Evolutionary conservation across 208 protist species (phyloP).

Genomic region (Vickermania spadyakhi): DNA sequence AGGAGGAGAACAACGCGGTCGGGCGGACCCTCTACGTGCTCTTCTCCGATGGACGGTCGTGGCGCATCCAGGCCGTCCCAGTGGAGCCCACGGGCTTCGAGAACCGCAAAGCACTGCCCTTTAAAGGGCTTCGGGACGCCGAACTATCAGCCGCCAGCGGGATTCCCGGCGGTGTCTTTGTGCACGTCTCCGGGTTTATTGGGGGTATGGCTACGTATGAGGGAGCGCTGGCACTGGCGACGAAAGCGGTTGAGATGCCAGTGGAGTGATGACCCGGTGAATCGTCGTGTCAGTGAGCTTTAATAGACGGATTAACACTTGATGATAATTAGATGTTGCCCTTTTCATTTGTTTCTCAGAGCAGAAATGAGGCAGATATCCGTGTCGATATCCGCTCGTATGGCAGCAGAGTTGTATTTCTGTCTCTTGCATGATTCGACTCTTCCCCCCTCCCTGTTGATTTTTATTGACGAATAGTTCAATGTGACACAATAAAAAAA

Average conservation of each 20-base stretch:
- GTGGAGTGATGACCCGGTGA: no score
- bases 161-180: constrained; percentile 90
- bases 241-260: constrained; percentile 37
- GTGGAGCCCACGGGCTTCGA: constrained; percentile 61
- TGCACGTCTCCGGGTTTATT: constrained; percentile 95
- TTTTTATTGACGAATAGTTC: no score
- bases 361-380: no score
- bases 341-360: not conserved
- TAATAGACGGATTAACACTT: no score
- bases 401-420: no score
- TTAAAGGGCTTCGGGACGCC: constrained; percentile 89
- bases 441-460: no score
- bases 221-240: constrained; percentile 87
- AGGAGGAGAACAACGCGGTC: constrained; percentile 45
- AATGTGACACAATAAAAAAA: no score
- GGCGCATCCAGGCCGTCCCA: constrained; percentile 90
- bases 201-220: constrained; percentile 92
- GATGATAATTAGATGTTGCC: no score
- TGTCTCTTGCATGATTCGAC: no score
- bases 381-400: no score
- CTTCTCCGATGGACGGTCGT: constrained; percentile 81
- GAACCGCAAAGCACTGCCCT: constrained; percentile 84
- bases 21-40: constrained; percentile 74
- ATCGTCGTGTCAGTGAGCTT: no score
- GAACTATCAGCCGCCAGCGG: constrained; percentile 73